phyloP scores from a whole-genome alignment of 176 grass and related monocot genomes.

The Eleusine indica region DNA sequence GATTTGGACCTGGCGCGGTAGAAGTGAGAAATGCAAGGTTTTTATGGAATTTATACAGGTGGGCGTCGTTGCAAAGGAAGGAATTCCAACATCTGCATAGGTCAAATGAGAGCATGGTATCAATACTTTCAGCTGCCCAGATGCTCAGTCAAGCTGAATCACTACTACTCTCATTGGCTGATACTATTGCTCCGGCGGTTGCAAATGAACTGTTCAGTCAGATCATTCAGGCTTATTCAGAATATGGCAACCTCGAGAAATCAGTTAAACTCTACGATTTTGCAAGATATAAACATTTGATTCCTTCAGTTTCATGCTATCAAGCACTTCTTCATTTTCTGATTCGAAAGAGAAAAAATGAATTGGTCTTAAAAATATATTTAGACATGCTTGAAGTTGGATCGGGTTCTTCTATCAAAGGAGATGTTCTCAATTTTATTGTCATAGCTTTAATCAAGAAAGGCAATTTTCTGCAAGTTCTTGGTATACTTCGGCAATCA shows the following conservation, averaged over 20 bases:
- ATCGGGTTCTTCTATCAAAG: slow-evolving; percentile 59
- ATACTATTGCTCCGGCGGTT: slow-evolving; percentile 35
- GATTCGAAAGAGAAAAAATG: slow-evolving; percentile 48
- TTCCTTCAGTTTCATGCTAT: slow-evolving; percentile 70
- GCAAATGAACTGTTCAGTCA: slow-evolving; percentile 48
- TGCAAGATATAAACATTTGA: slow-evolving; percentile 52
- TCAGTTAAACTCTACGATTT: slow-evolving; percentile 64
- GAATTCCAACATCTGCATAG: slow-evolving; percentile 71
- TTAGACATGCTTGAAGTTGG: slow-evolving; percentile 83
- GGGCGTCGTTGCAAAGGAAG: slow-evolving; percentile 58
- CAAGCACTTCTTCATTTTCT: slow-evolving; percentile 65
- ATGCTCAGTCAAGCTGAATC: slow-evolving; percentile 81
- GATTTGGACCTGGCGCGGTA: slow-evolving; percentile 46
- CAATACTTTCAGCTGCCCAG: slow-evolving; percentile 59
- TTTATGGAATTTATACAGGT: slow-evolving; percentile 80
- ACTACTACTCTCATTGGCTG: slow-evolving; percentile 53
- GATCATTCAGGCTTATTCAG: slow-evolving; percentile 55
- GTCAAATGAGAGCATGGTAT: slow-evolving; percentile 77
- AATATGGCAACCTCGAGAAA: slow-evolving; percentile 54
- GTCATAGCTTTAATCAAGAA: slow-evolving; percentile 52
- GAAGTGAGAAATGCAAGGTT: slow-evolving; percentile 61
- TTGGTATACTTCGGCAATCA: slow-evolving; percentile 61
- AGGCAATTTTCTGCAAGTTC: slow-evolving; percentile 50
- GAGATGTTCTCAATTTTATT: slow-evolving; percentile 59
- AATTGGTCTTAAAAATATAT: slow-evolving; percentile 71